Percentiles rank a stretch among this genome's conserved stretches.
These are phyloP conservation scores for Desmodesmus armatus DNA, from an alignment of 139 green algal genomes.

Conservation along the genomic window DNA sequence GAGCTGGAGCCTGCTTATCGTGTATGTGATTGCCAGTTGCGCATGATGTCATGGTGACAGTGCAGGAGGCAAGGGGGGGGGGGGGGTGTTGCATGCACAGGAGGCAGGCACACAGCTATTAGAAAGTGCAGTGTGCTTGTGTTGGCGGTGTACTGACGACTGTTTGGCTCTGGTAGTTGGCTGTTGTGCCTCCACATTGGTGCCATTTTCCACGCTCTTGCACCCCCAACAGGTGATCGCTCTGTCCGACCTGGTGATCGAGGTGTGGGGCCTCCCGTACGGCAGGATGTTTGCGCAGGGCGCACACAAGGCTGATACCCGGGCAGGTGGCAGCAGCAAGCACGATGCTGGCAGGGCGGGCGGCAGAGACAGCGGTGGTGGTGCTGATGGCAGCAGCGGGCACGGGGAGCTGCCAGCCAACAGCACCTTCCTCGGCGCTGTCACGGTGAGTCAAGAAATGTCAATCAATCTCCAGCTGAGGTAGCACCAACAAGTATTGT, in stretches of 20 bases:
- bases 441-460: slow-evolving; percentile 22
- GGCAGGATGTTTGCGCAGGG: slow-evolving; percentile 8
- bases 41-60: too few relatives aligned
- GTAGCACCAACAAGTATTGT: too few relatives aligned
- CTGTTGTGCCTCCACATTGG: too few relatives aligned
- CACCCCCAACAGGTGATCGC: slow-evolving; percentile 47
- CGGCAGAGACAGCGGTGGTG: background rate
- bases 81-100: too few relatives aligned
- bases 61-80: too few relatives aligned
- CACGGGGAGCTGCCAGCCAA: slow-evolving; percentile 49
- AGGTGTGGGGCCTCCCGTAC: slow-evolving; percentile 72
- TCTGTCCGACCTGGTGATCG: slow-evolving; percentile 70
- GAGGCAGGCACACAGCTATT: too few relatives aligned
- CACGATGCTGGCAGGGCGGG: background rate
- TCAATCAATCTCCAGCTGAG: too few relatives aligned
- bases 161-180: background rate
- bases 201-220: too few relatives aligned
- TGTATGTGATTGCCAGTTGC: too few relatives aligned
- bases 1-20: too few relatives aligned
- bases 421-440: slow-evolving; percentile 34
- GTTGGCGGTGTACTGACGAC: background rate
- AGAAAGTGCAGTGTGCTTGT: background rate
- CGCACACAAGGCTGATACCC: slow-evolving; percentile 34
- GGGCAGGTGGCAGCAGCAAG: background rate
- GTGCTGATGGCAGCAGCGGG: slow-evolving; percentile 25